Base-by-base conservation (phyloP, 352 stramenopile genomes). In the Aphanomyces cochlioides region DNA sequence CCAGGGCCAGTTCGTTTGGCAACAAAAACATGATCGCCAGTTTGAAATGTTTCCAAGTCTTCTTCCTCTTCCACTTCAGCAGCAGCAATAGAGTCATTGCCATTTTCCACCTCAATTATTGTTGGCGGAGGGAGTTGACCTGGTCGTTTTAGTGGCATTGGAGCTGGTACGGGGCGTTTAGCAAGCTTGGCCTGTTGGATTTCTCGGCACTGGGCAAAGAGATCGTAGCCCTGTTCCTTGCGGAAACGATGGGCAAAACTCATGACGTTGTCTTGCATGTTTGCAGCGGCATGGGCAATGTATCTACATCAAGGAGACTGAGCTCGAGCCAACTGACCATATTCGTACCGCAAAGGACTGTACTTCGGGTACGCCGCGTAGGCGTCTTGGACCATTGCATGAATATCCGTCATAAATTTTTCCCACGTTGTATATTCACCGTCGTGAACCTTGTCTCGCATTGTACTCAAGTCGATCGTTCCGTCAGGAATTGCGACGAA, bases 211-310 rank as follows among this genome's bases (percentile, higher is more conserved):
- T 93, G 93, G 8, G 82, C 83, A 69, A 97, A 96, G 12, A 97
- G 68, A 28, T 97, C 90, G 74, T 96, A 96, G 2, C 89, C 88
- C 61, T 95, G 82, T 21, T 88, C 82, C 28, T 88, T 82, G 4
- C 87, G 88, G 67, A 97, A 96, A 15, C 89, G 85, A 74, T 96
- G 84, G 15, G 85, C 84, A 69, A 90, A 95, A 28, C 85, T 95
- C 47, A 90, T 54, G 57, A 96, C 92, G 43, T 95, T 94, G 70
- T 97, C 90, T 54, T 93, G 85, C 89, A 97, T 96, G 13, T 80
- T 84, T 13, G 80, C 81, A 10, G 90, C 90, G 5, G 88, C 82
- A 60, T 92, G 86, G 4, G 85, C 87, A 58, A 95, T 92, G 47
- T 88, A 78, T 28, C 61, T 73, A 54, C 71, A 75, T 38, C 63